phyloP scores from a whole-genome alignment of 108 stramenopile species.

The Mayamaea pseudoterrestris region DNA sequence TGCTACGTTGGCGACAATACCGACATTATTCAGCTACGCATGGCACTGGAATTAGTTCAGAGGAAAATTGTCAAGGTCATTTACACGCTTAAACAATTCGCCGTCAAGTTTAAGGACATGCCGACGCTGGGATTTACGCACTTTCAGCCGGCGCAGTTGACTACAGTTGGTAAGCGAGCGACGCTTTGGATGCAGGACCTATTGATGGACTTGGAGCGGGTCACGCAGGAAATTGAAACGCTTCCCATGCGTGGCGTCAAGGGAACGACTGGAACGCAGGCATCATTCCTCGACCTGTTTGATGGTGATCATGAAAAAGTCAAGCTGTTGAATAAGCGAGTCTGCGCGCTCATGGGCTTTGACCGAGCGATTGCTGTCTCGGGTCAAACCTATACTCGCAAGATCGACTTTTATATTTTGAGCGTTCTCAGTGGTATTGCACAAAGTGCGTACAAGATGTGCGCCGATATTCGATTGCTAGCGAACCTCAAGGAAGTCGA shows the following conservation, averaged over 20 bases:
- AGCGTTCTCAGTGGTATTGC: constrained; percentile 87
- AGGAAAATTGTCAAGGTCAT: constrained; percentile 86
- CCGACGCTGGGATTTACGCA: constrained; percentile 98
- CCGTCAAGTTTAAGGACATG: constrained; percentile 66
- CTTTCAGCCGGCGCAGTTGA: constrained; percentile 96
- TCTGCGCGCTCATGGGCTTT: constrained; percentile 93
- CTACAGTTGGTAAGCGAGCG: constrained; percentile 94
- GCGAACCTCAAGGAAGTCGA: constrained; percentile 97
- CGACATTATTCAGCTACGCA: constrained; percentile 86
- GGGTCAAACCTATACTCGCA: constrained; percentile 98
- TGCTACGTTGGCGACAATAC: constrained; percentile 98
- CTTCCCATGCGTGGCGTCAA: constrained; percentile 97
- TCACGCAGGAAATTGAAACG: constrained; percentile 78
- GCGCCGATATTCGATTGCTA: constrained; percentile 93
- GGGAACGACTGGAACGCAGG: constrained; percentile 98
- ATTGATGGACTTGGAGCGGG: constrained; percentile 77
- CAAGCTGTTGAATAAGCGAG: constrained; percentile 73
- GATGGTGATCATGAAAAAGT: constrained; percentile 98
- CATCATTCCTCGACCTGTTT: constrained; percentile 94
- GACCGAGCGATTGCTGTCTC: constrained; percentile 82
- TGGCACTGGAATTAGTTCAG: constrained; percentile 72
- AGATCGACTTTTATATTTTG: constrained; percentile 88
- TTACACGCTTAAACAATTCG: constrained; percentile 67
- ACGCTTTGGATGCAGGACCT: constrained; percentile 98
- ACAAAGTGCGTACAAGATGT: constrained; percentile 97